These are phyloP conservation scores for Starmerella powellii DNA, from an alignment of 805 yeast genomes.

Conservation along the genomic window DNA sequence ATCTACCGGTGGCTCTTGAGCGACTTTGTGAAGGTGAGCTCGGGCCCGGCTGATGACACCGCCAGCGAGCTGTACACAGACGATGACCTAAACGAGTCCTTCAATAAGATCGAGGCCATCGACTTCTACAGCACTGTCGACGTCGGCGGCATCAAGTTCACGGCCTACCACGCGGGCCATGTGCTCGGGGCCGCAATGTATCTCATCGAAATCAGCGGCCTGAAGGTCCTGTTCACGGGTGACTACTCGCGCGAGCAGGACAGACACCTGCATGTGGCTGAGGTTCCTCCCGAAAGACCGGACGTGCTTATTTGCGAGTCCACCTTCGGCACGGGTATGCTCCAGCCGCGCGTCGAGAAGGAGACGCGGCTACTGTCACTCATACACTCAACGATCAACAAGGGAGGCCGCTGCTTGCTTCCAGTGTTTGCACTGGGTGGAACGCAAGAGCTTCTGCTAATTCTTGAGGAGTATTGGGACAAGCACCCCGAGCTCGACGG, in stretches of 20 bases:
- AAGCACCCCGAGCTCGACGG: conserved; percentile 68
- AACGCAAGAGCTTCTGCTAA: conserved; percentile 84
- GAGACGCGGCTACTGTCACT: conserved; percentile 69
- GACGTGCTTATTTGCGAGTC: conserved; percentile 89
- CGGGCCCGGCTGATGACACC: conserved; percentile 28
- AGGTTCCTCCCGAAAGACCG: conserved; percentile 69
- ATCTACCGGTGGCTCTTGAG: conserved; percentile 89
- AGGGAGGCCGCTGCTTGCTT: conserved; percentile 82
- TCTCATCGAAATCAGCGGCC: conserved; percentile 85
- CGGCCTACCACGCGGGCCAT: conserved; percentile 99
- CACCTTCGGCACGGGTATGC: conserved; percentile 96
- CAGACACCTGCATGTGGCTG: conserved; percentile 90
- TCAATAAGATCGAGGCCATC: conserved; percentile 81
- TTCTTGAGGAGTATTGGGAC: conserved; percentile 92
- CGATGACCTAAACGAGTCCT: conserved; percentile 76
- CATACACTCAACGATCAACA: conserved; percentile 68
- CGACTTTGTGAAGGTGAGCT: conserved; percentile 86
- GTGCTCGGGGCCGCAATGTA: conserved; percentile 98
- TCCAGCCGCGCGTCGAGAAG: conserved; percentile 77
- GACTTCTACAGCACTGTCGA: conserved; percentile 94
- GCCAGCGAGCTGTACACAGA: conserved; percentile 58
- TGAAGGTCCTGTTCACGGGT: conserved; percentile 83
- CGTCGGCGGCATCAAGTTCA: conserved; percentile 85
- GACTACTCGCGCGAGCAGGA: conserved; percentile 94
- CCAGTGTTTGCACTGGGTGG: conserved; percentile 96